Percentiles rank a stretch among this genome's conserved stretches.
phyloP scores from a whole-genome alignment of 768 basidiomycete genomes.

The Serendipita indica region DNA sequence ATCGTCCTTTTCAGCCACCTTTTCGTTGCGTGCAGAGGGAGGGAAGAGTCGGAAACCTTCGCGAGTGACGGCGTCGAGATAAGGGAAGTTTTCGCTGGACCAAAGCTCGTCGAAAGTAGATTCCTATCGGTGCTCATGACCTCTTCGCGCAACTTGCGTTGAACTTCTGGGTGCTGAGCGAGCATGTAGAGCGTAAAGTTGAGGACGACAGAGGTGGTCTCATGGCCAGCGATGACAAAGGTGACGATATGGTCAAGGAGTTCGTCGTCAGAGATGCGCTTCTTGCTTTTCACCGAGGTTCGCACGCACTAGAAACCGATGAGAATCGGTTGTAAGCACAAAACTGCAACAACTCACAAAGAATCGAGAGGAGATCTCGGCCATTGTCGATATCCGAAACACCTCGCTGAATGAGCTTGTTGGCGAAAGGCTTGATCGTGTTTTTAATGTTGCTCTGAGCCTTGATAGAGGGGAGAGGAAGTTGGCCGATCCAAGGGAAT shows the following conservation, averaged over 20 bases:
- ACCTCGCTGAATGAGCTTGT: constrained; percentile 6
- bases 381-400: constrained; percentile 9
- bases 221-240: constrained; percentile 51
- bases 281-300: constrained; percentile 3
- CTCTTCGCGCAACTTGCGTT: constrained; percentile 33
- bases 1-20: constrained; percentile 28
- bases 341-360: not conserved
- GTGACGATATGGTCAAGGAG: constrained; percentile 48
- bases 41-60: constrained; percentile 32
- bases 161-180: constrained; percentile 30
- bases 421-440: constrained; percentile 12
- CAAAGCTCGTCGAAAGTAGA: constrained; percentile 26
- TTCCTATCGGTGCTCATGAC: constrained; percentile 12
- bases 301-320: not conserved
- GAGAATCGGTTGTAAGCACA: not conserved
- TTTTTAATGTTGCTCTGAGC: constrained; percentile 6
- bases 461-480: not conserved
- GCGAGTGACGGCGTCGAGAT: constrained; percentile 30
- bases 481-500: not conserved
- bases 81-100: constrained; percentile 21
- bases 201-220: constrained; percentile 34
- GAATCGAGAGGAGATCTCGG: constrained; percentile 13
- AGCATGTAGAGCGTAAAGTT: constrained; percentile 49
- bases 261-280: constrained; percentile 24
- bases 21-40: constrained; percentile 27